Evolutionary conservation across 495 filamentous ascomycete genomes (phyloP).

Genomic region (Hypoxylon lienhwacheense): DNA sequence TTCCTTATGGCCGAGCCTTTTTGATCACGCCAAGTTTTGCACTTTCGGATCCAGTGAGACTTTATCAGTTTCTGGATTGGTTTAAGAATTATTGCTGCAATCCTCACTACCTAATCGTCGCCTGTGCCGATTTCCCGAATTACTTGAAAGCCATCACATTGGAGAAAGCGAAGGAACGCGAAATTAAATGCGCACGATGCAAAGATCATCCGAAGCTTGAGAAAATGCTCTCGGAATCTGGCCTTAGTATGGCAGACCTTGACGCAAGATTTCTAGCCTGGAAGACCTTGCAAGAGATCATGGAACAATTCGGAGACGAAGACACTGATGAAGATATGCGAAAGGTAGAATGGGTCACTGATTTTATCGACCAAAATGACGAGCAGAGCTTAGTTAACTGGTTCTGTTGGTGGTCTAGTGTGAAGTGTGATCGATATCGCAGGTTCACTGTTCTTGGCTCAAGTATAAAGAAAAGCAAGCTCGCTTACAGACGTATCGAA

Average conservation of each 20-base stretch:
- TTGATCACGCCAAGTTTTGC: constrained; percentile 67
- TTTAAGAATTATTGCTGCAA: constrained; percentile 44
- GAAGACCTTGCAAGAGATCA: constrained; percentile 30
- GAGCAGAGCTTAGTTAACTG: constrained; percentile 56
- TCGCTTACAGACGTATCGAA: constrained; percentile 40
- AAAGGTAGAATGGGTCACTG: constrained; percentile 46
- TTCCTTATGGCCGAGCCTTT: constrained; percentile 59
- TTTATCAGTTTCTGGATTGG: constrained; percentile 60
- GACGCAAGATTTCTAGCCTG: constrained; percentile 28
- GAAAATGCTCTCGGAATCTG: constrained; percentile 10
- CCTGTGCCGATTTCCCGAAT: constrained; percentile 46
- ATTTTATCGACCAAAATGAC: constrained; percentile 53
- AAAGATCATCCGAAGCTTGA: constrained; percentile 17
- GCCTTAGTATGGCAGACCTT: constrained; percentile 26
- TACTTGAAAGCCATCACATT: constrained; percentile 47
- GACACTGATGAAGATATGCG: constrained; percentile 41
- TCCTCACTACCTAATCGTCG: constrained; percentile 31
- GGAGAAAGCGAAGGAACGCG: constrained; percentile 43
- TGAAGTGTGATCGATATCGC: constrained; percentile 49
- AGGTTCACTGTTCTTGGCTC: constrained; percentile 54
- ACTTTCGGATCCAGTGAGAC: constrained; percentile 52
- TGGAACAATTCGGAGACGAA: constrained; percentile 28
- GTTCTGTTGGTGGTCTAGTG: constrained; percentile 57
- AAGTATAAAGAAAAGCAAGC: constrained; percentile 30
- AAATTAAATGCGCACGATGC: constrained; percentile 18